Base-by-base conservation (phyloP, 73 alveolate species). In the Paramecium caudatum region DNA sequence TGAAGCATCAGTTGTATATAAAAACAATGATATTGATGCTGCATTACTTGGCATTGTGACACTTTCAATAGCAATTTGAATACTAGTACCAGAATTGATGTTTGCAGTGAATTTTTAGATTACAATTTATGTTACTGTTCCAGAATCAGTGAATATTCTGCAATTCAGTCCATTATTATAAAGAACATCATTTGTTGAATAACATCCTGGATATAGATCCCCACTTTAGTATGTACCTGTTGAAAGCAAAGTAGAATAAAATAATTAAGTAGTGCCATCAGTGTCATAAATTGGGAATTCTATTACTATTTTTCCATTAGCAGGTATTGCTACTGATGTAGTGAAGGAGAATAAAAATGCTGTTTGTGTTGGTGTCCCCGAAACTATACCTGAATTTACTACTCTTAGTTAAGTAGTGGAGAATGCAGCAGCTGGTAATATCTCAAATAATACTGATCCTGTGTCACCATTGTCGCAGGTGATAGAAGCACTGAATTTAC, bases 251-350 rank as follows among this genome's bases (percentile, higher is more conserved):
- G 15, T 43, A 16, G 48, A 50, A 47, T 30, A 17, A 62, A 82
- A 82, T 3, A 49, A 61, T 12, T 3, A 2, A 6, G 83, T 50
- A n/a, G 82, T 17, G 6, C 85, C 91, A 82, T 82, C 91, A 17
- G 37, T 63, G 3, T 82, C 82, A 15, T 7, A 17, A 8, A 50
- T 82, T 9, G 91, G 91, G 47, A 82, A 82, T n/a, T 37, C 91
- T 5, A 82, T 70, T 2, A 82, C 91, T 3, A 82, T 82, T 13
- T 49, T 30, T 9, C 91, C 91, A 13, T 46, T 32, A 25, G 17
- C 19, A 0, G 74, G 91, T 5, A 63, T 63, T 6, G 13, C 9
- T 3, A 82, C 91, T 1, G 68, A 25, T 8, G 84, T 82, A 30
- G 50, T 32, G 5, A 82, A 65, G 16, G 82, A 43, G 0, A 82